Conservation (phyloP, 1,284 basidiomycete species). For the Leccinum subrobustum region DNA sequence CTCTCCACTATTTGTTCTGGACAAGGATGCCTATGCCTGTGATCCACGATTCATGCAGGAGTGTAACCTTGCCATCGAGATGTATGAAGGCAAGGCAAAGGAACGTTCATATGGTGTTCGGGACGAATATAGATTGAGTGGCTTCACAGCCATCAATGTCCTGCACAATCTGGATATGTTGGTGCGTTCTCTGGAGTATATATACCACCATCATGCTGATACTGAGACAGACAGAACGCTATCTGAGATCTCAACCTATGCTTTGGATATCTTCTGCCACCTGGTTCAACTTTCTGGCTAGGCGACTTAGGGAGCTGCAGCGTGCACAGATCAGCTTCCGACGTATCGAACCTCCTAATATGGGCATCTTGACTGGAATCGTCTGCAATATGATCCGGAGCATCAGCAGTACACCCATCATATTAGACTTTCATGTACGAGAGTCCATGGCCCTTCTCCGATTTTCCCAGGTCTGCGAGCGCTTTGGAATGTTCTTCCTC, state of each 20-base stretch:
- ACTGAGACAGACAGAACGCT: neutral
- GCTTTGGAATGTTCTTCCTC: slow-evolving; percentile 1
- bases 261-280: neutral
- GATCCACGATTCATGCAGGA: neutral
- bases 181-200: neutral
- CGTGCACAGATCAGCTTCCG: neutral
- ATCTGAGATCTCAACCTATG: neutral
- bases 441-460: slow-evolving; percentile 1
- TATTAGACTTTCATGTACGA: slow-evolving; percentile 1
- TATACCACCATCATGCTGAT: neutral
- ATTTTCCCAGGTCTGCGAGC: neutral
- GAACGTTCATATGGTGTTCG: neutral
- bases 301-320: neutral
- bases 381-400: neutral
- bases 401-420: neutral
- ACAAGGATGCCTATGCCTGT: slow-evolving; percentile 4
- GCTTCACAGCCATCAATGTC: neutral
- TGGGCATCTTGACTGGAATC: neutral
- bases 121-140: slow-evolving; percentile 1
- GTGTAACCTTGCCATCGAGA: neutral
- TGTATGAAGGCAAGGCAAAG: slow-evolving; percentile 1
- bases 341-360: neutral
- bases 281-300: neutral
- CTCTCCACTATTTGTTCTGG: neutral
- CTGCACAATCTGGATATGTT: neutral